These are phyloP conservation scores for Boletus semigastroideus DNA, from an alignment of 1,284 basidiomycete species.

Conservation along the genomic window DNA sequence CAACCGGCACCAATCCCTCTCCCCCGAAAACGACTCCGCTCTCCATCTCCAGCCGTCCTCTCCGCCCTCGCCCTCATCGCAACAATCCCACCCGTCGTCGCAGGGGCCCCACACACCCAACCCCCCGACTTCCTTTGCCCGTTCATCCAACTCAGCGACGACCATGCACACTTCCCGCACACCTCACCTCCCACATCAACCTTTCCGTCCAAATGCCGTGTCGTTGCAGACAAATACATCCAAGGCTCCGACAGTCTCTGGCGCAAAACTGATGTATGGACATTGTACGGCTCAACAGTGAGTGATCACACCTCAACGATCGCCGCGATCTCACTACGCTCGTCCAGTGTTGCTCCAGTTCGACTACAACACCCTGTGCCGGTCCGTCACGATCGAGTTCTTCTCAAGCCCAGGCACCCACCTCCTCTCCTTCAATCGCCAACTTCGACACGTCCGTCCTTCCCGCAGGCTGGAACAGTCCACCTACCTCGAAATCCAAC, in stretches of 20 bases:
- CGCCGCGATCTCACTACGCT: conserved; percentile 5
- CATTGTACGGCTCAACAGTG: conserved; percentile 62
- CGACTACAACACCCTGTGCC: conserved; percentile 32
- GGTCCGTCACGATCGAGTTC: conserved; percentile 17
- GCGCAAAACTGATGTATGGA: conserved; percentile 56
- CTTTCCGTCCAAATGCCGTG: not conserved
- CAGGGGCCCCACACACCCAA: conserved; percentile 47
- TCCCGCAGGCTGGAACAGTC: conserved; percentile 56
- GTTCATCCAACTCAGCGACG: conserved; percentile 34
- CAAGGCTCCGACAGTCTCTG: conserved; percentile 58
- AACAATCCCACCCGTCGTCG: conserved; percentile 42
- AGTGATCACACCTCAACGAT: conserved; percentile 30
- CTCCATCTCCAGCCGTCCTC: conserved; percentile 49
- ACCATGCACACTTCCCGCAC: not conserved
- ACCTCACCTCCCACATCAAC: not conserved
- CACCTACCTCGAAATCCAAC: conserved; percentile 11
- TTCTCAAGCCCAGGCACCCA: conserved; percentile 17
- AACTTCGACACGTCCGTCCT: conserved; percentile 38
- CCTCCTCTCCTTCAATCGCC: conserved; percentile 17
- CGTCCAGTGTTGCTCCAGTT: conserved; percentile 27
- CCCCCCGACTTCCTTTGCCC: conserved; percentile 64
- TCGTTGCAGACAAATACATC: conserved; percentile 53
- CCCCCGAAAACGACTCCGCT: not conserved
- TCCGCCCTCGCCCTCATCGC: conserved; percentile 56
- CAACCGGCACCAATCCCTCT: not conserved